A percentile compares a stretch with the other conserved stretches of the same genome.
Conservation (phyloP, 176 grass and related monocot genomes). For the Aegilops longissima region DNA sequence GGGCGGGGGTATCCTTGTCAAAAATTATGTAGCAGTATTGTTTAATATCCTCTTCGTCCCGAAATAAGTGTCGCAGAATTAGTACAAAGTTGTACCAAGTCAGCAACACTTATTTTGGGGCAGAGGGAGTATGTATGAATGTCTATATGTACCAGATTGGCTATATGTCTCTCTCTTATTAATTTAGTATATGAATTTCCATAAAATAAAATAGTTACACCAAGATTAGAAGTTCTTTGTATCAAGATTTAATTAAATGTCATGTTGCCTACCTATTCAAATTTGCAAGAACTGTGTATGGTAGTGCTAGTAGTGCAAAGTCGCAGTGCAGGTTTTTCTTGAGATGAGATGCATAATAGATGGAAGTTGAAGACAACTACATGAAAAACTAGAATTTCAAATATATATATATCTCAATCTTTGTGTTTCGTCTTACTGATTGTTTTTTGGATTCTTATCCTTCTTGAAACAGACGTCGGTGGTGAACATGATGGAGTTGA, state of each 20-base stretch:
- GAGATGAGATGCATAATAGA: not conserved
- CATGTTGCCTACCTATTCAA: not conserved
- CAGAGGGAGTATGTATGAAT: too few relatives aligned
- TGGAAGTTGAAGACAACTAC: not conserved
- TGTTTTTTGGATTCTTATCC: not conserved
- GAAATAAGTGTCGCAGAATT: too few relatives aligned
- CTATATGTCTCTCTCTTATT: too few relatives aligned
- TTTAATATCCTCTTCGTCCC: too few relatives aligned
- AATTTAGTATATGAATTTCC: too few relatives aligned
- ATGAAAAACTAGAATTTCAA: not conserved
- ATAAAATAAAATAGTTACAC: too few relatives aligned
- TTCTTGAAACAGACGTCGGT: not conserved
- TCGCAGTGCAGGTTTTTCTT: not conserved
- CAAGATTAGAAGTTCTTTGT: not conserved
- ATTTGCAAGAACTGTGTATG: not conserved
- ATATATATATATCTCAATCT: not conserved
- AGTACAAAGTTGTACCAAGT: too few relatives aligned
- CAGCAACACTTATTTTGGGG: too few relatives aligned
- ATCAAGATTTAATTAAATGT: not conserved
- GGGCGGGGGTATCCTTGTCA: too few relatives aligned
- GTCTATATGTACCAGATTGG: too few relatives aligned
- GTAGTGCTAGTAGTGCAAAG: not conserved
- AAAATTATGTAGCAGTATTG: too few relatives aligned
- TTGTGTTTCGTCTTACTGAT: not conserved
- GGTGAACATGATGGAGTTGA: not conserved